Conservation (phyloP, 106 monocot genomes). For the Dendrobium catenatum region DNA sequence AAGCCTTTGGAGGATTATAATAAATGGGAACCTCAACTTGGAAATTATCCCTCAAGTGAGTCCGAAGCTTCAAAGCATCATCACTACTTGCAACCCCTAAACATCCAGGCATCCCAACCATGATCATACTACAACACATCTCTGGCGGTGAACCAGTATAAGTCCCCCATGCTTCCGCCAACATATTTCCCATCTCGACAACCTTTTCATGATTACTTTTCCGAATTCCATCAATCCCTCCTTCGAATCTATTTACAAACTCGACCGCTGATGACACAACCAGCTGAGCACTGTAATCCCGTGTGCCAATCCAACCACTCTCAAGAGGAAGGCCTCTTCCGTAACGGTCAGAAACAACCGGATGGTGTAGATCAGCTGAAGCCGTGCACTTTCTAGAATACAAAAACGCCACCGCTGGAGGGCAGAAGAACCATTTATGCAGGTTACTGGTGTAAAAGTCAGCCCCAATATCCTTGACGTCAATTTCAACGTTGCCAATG, state of each 20-base stretch:
- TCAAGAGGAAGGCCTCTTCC: slow-evolving; percentile 51
- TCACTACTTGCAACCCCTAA: slow-evolving; percentile 19
- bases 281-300: slow-evolving; percentile 57
- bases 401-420: slow-evolving; percentile 51
- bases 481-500: slow-evolving; percentile 41
- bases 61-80: slow-evolving; percentile 39
- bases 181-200: slow-evolving; percentile 55
- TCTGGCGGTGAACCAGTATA: slow-evolving; percentile 37
- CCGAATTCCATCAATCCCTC: slow-evolving; percentile 48
- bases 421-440: slow-evolving; percentile 71
- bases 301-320: slow-evolving; percentile 46
- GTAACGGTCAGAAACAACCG: slow-evolving; percentile 51
- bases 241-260: slow-evolving; percentile 44
- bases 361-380: slow-evolving; percentile 32
- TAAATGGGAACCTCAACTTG: slow-evolving; percentile 47
- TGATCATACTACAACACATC: slow-evolving; percentile 54
- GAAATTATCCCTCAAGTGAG: slow-evolving; percentile 32
- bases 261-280: slow-evolving; percentile 39
- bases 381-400: slow-evolving; percentile 19
- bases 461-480: slow-evolving; percentile 49
- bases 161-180: slow-evolving; percentile 45
- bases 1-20: slow-evolving; percentile 20
- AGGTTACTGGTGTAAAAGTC: slow-evolving; percentile 59
- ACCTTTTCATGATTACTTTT: slow-evolving; percentile 47
- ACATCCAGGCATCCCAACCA: slow-evolving; percentile 48